Percentiles rank a stretch among this genome's conserved stretches.
Conservation (phyloP, 352 stramenopile genomes). For the Globisporangium splendens region DNA sequence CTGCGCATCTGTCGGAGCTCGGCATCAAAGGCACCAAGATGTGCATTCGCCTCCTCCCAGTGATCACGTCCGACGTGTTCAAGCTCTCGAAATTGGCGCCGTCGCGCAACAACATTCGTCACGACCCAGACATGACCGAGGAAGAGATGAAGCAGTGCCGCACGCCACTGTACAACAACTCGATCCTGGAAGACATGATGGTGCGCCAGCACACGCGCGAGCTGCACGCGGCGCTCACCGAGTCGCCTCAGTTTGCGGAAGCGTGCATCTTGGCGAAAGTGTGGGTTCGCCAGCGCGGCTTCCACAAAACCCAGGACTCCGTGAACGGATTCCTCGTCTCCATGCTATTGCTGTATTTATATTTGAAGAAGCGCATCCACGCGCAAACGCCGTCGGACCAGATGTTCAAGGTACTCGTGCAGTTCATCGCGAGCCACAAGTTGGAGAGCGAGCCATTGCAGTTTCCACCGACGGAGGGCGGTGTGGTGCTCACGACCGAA, state of each 20-base stretch:
- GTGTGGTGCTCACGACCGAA: slow-evolving; percentile 59
- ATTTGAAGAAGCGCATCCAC: slow-evolving; percentile 66
- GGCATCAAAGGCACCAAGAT: slow-evolving; percentile 53
- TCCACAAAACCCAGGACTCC: slow-evolving; percentile 70
- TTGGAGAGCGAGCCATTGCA: slow-evolving; percentile 61
- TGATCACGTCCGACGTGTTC: slow-evolving; percentile 67
- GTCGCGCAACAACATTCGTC: slow-evolving; percentile 82
- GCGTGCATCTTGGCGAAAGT: slow-evolving; percentile 85
- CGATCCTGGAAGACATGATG: slow-evolving; percentile 90
- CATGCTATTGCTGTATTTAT: slow-evolving; percentile 86
- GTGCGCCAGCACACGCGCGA: slow-evolving; percentile 75
- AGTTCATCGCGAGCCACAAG: slow-evolving; percentile 74
- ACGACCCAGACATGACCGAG: slow-evolving; percentile 69
- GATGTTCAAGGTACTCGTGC: slow-evolving; percentile 84
- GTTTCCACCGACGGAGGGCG: slow-evolving; percentile 52
- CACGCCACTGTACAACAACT: slow-evolving; percentile 89
- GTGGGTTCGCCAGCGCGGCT: slow-evolving; percentile 82
- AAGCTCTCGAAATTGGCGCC: slow-evolving; percentile 78
- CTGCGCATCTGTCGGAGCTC: slow-evolving; percentile 31
- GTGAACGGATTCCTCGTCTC: slow-evolving; percentile 81
- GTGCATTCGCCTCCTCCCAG: slow-evolving; percentile 69
- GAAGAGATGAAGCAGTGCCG: slow-evolving; percentile 60
- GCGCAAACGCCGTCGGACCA: slow-evolving; percentile 70
- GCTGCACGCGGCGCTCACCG: slow-evolving; percentile 62
- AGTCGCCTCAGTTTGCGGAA: slow-evolving; percentile 69